Conservation (phyloP, 345 rosid genomes). For the Moricandia arvensis region DNA sequence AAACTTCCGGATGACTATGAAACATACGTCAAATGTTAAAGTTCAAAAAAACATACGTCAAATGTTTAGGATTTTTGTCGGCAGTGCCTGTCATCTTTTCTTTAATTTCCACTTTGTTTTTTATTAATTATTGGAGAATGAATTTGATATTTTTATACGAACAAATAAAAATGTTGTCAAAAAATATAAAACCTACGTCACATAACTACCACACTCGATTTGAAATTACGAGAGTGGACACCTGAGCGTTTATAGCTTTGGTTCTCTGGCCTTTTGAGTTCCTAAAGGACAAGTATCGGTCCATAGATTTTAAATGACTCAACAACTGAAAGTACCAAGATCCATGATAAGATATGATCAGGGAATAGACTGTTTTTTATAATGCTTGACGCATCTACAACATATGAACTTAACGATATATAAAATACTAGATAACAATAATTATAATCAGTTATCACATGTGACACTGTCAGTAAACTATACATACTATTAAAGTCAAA, state of each 20-base stretch:
- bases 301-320: constrained; percentile 4
- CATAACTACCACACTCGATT: constrained; percentile 14
- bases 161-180: background rate
- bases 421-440: background rate
- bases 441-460: constrained; percentile 1
- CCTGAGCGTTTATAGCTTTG: constrained; percentile 2
- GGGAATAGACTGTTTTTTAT: background rate
- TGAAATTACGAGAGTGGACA: constrained; percentile 21
- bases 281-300: constrained; percentile 36
- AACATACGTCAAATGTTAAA: background rate
- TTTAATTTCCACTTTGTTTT: background rate
- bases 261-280: constrained; percentile 45
- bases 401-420: constrained; percentile 16
- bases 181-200: constrained; percentile 2
- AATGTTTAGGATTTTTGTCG: constrained; percentile 29
- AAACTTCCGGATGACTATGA: constrained; percentile 20
- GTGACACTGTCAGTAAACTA: constrained; percentile 7
- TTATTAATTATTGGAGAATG: background rate
- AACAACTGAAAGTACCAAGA: background rate
- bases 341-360: constrained; percentile 8
- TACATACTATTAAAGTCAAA: constrained; percentile 9
- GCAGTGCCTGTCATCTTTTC: constrained; percentile 10
- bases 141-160: background rate
- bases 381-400: constrained; percentile 7
- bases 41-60: constrained; percentile 3